Evolutionary conservation across 305 asterid species (phyloP).

Genomic region (Fraxinus sp.): DNA sequence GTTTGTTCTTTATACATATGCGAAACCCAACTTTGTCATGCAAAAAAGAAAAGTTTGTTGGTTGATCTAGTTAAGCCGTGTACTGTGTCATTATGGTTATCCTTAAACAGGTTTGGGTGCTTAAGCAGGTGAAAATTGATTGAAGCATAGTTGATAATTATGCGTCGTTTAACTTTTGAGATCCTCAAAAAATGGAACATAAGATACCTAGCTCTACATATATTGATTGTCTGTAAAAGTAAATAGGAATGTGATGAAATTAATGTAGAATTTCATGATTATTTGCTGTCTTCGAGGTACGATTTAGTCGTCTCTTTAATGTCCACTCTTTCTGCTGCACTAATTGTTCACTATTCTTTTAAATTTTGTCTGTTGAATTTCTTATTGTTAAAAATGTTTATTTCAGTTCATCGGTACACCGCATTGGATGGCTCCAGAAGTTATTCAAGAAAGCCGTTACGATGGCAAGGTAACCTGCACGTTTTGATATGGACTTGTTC

Average conservation of each 20-base stretch:
- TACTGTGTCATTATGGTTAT: not conserved
- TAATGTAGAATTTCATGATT: not conserved
- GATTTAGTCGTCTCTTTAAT: slow-evolving; percentile 11
- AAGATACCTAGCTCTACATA: not conserved
- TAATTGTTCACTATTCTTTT: not conserved
- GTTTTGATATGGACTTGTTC: slow-evolving; percentile 4
- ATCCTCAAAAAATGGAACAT: slow-evolving; percentile 9
- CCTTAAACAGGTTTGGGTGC: not conserved
- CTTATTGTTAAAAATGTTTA: slow-evolving; percentile 19
- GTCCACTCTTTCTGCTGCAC: slow-evolving; percentile 3
- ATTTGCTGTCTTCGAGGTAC: not conserved
- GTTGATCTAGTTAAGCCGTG: slow-evolving; percentile 7
- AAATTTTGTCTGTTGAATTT: slow-evolving; percentile 19
- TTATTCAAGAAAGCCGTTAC: slow-evolving; percentile 97
- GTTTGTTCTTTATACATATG: not conserved
- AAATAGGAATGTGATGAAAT: not conserved
- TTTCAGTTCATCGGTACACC: slow-evolving; percentile 89
- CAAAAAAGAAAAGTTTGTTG: slow-evolving; percentile 3
- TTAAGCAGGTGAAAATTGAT: slow-evolving; percentile 7
- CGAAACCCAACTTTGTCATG: not conserved
- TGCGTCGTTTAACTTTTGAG: not conserved
- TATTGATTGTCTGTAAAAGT: not conserved
- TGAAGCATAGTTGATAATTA: not conserved
- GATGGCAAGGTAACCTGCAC: slow-evolving; percentile 77
- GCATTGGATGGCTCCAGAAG: slow-evolving; percentile 99